Conservation (phyloP, 768 basidiomycete genomes). For the Macrolepiota fuliginosa region DNA sequence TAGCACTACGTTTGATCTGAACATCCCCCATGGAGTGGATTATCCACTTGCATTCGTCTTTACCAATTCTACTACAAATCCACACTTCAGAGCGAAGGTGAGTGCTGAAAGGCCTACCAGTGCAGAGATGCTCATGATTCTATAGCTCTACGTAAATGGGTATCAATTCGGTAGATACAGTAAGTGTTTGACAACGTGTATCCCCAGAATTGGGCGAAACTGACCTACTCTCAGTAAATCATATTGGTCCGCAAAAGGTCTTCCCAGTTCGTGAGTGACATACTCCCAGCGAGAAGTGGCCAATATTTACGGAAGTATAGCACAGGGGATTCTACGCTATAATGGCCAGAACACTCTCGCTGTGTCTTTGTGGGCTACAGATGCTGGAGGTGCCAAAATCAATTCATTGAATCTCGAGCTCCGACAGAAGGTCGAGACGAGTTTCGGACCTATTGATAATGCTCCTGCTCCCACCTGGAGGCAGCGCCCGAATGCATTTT, state of each 20-base stretch:
- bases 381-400: slow-evolving; percentile 37
- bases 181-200: slow-evolving; percentile 17
- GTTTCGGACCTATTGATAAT: slow-evolving; percentile 32
- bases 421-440: slow-evolving; percentile 37
- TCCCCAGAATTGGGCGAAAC: neutral
- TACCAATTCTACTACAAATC: slow-evolving; percentile 42
- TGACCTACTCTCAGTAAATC: slow-evolving; percentile 29
- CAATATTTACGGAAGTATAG: slow-evolving; percentile 19
- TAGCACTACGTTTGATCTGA: slow-evolving; percentile 41
- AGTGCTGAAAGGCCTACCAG: neutral
- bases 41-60: slow-evolving; percentile 45
- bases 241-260: slow-evolving; percentile 38
- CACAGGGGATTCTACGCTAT: slow-evolving; percentile 51
- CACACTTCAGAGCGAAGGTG: slow-evolving; percentile 42
- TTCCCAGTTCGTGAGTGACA: slow-evolving; percentile 41
- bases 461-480: slow-evolving; percentile 32
- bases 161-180: slow-evolving; percentile 45
- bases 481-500: slow-evolving; percentile 30
- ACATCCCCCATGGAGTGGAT: slow-evolving; percentile 43
- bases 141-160: slow-evolving; percentile 41
- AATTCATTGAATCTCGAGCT: slow-evolving; percentile 34
- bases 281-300: neutral
- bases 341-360: slow-evolving; percentile 45
- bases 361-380: slow-evolving; percentile 46
- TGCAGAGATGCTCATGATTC: neutral